These are phyloP conservation scores for Carex scoparia DNA, from an alignment of 176 grass and related monocot genomes.

Conservation along the genomic window DNA sequence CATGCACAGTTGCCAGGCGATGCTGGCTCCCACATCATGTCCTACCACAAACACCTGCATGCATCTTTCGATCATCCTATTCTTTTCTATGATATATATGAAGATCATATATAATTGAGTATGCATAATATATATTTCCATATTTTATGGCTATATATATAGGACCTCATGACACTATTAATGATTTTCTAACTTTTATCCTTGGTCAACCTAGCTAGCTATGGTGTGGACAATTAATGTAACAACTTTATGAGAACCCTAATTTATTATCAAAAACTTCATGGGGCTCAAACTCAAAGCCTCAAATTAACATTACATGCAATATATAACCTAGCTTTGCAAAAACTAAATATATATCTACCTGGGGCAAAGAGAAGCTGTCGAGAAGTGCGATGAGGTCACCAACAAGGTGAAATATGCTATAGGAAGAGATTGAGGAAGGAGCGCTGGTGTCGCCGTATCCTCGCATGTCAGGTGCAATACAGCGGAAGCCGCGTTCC, in stretches of 20 bases:
- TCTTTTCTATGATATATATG: not conserved
- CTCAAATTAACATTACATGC: no score
- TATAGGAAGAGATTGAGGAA: conserved; percentile 42
- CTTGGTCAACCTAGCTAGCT: no score
- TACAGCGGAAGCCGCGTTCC: conserved; percentile 48
- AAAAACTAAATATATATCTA: not conserved
- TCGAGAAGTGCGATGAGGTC: conserved; percentile 77
- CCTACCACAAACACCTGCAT: not conserved
- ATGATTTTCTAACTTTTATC: no score
- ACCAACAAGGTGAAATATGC: conserved; percentile 70
- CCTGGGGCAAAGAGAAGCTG: conserved; percentile 42
- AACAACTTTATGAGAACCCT: no score
- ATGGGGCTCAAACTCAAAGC: no score
- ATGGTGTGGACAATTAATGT: no score
- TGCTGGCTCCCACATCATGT: no score
- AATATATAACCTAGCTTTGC: no score
- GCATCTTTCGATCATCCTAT: not conserved
- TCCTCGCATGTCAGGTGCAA: conserved; percentile 74
- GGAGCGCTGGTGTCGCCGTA: conserved; percentile 66
- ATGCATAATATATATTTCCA: not conserved
- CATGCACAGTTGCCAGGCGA: no score
- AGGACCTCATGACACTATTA: no score
- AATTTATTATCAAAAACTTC: no score
- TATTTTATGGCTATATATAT: not conserved
- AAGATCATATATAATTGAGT: not conserved